These are phyloP conservation scores for Didymella arachidicola DNA, from an alignment of 2,329 filamentous ascomycete genomes.

Conservation along the genomic window DNA sequence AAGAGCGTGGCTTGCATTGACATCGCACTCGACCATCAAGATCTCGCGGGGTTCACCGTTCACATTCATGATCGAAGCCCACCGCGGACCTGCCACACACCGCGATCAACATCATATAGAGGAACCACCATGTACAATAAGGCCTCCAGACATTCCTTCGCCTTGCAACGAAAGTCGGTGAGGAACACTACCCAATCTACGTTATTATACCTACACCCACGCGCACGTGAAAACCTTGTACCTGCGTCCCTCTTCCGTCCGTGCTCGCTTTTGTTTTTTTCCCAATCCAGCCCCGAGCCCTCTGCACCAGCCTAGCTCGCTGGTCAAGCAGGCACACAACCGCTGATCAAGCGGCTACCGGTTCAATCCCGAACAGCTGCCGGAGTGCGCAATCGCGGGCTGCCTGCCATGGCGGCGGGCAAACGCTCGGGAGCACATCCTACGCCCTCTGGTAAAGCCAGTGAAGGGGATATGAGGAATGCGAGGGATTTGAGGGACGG, in stretches of 20 bases:
- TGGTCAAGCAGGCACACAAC: neutral
- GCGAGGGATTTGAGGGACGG: constrained; percentile 6
- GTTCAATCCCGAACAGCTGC: constrained; percentile 5
- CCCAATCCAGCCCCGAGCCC: neutral
- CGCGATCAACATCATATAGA: neutral
- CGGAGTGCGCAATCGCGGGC: neutral
- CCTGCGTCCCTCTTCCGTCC: constrained; percentile 9
- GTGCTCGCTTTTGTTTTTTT: constrained; percentile 15
- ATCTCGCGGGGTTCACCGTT: neutral
- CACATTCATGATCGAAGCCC: neutral
- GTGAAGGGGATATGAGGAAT: neutral
- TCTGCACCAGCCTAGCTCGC: neutral
- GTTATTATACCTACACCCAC: neutral
- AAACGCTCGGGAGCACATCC: constrained; percentile 16
- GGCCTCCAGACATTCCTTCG: neutral
- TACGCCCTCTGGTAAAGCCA: constrained; percentile 2
- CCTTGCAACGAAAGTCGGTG: constrained; percentile 5
- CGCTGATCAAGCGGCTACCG: constrained; percentile 3
- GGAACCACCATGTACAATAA: neutral
- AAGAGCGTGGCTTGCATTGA: neutral
- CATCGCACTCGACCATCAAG: neutral
- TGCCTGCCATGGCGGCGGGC: constrained; percentile 9
- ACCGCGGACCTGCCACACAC: neutral
- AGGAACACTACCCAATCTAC: neutral
- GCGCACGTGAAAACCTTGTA: constrained; percentile 13